Evolutionary conservation across 768 basidiomycete genomes (phyloP), one percentile per base, ranked within the genome.

Genomic region (Phaffia australis): DNA sequence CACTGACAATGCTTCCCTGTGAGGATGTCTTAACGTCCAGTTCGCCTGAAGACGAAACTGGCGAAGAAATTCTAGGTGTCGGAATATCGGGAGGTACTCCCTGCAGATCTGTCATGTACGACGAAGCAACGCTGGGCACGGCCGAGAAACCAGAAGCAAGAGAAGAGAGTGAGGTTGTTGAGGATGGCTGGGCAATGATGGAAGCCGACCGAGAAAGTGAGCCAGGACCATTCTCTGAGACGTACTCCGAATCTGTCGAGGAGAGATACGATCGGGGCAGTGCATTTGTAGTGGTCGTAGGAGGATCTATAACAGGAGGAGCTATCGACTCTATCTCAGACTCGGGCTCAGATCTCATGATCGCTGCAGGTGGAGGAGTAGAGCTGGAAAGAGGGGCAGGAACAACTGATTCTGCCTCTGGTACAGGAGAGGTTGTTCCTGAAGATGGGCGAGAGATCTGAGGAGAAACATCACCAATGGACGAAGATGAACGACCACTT

Each of bases 131-230:
- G 8, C 35, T 42, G 5, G 57, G 57, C 25, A 47, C 57, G 30
- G 11, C 32, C 2, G 30, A 35, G 6, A n/a, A 32, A 25, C 11
- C 16, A 32, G 23, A 42, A 11, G 57, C 57, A n/a, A 59, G n/a
- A 7, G 23, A 25, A 1, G 57, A 59, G 1, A 59, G 32, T 1
- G 21, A n/a, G 9, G 57, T 59, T 32, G 57, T 59, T 32, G 35
- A 42, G 30, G 35, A 42, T 32, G 57, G 57, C 57, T 59, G 57
- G 19, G 57, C 57, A n/a, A 59, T 32, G 35, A 59, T 47, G n/a
- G 57, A 59, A 29, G 35, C 47, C 14, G 57, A 35, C 3, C 57
- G 57, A 32, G 57, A 59, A 14, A 47, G n/a, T 11, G 30, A 32
- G 21, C 35, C 11, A 9, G 32, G 57, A n/a, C 35, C 57, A 42